phyloP scores from a whole-genome alignment of 2,329 filamentous ascomycete genomes.

The Penicillium sp. region DNA sequence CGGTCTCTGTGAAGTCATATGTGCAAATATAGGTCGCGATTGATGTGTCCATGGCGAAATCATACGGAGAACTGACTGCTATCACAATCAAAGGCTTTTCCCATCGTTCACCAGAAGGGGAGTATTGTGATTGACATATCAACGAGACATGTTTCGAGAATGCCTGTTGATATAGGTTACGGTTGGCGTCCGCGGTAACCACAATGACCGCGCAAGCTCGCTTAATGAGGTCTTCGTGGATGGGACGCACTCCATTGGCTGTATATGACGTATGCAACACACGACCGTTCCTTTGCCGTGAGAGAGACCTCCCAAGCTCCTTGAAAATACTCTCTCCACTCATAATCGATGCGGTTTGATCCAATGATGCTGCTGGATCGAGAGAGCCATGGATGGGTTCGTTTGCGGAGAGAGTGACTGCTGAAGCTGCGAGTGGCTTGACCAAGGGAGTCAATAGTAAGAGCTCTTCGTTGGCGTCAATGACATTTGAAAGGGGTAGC shows the following conservation, averaged over 20 bases:
- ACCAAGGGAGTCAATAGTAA: slow-evolving; percentile 83
- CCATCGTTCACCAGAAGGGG: slow-evolving; percentile 40
- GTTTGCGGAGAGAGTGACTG: slow-evolving; percentile 66
- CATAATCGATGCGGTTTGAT: slow-evolving; percentile 66
- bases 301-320: slow-evolving; percentile 82
- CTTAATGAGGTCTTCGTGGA: slow-evolving; percentile 90
- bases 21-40: slow-evolving; percentile 94
- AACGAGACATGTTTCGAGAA: slow-evolving; percentile 96
- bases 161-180: slow-evolving; percentile 88
- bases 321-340: slow-evolving; percentile 91
- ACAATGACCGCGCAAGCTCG: slow-evolving; percentile 84
- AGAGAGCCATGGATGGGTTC: slow-evolving; percentile 49
- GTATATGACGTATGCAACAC: slow-evolving; percentile 94
- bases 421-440: slow-evolving; percentile 87
- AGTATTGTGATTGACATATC: slow-evolving; percentile 64
- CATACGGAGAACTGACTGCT: slow-evolving; percentile 91
- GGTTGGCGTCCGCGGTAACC: slow-evolving; percentile 87
- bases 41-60: slow-evolving; percentile 87
- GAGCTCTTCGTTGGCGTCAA: slow-evolving; percentile 84
- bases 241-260: slow-evolving; percentile 83
- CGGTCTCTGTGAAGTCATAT: slow-evolving; percentile 93
- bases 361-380: slow-evolving; percentile 55
- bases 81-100: slow-evolving; percentile 88
- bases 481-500: slow-evolving; percentile 74
- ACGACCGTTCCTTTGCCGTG: slow-evolving; percentile 78